Evolutionary conservation across 805 yeast species (phyloP), one percentile per base, ranked within the genome.

Genomic region (Citeromyces matritensis): DNA sequence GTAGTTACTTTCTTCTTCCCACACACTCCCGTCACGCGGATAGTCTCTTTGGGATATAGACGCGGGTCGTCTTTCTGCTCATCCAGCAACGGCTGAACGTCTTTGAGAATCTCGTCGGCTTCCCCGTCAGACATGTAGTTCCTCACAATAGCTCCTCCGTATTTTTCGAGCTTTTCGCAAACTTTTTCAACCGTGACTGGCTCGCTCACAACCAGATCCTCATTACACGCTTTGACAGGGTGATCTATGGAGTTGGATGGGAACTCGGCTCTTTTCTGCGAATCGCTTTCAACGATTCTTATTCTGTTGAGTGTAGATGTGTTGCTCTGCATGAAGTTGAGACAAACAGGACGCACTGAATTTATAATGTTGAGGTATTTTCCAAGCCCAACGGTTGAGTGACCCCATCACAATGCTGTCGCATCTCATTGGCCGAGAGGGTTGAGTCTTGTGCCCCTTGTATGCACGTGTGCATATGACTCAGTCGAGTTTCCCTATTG

Each of bases 101-200:
- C 48, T n/a, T 35, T 31, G 14, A 33, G 34, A 27, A 45, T 39
- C 19, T 37, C 24, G 4, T 38, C 41, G 31, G 40, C 30, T 4
- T 30, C 35, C 7, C 33, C 36, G 4, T 27, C n/a, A n/a, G 34
- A 30, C 23, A 42, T 30, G 29, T 35, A 40, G 31, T 44, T 36
- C 24, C 41, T 37, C 19, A 47, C 40, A 10, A 47, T 30, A 27
- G 49, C 44, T 15, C 47, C 42, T n/a, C 51, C 51, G 14, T 42
- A 43, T 11, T 31, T 41, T 32, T 47, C 42, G 19, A 48, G 29
- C 23, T 42, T 44, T 3, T 19, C 31, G 21, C 23, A 30, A 23
- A 35, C 27, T 30, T 35, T 29, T 28, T 35, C 37, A 4, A 33
- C 29, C 13, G 35, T 32, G 13, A 27, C 35, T 2, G 32, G 33